phyloP scores from a whole-genome alignment of 768 basidiomycete species.

The Guyanaporus albipodus region DNA sequence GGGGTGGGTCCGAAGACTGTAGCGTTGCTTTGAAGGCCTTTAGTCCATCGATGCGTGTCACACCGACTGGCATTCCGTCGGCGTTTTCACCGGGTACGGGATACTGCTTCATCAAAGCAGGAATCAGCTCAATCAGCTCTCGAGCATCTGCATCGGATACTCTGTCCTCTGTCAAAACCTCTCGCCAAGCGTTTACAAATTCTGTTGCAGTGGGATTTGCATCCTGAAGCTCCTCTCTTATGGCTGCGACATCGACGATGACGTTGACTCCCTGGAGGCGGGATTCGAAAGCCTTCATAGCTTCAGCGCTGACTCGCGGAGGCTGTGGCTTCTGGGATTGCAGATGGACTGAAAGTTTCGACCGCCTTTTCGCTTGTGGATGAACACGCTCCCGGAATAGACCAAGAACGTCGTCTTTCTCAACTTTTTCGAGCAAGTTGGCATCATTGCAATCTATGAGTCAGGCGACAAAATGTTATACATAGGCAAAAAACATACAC shows the following conservation, averaged over 20 bases:
- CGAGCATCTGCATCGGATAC: conserved; percentile 39
- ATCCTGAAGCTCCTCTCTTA: conserved; percentile 51
- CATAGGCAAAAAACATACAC: not conserved
- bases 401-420: conserved; percentile 68
- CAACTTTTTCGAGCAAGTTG: conserved; percentile 54
- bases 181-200: conserved; percentile 63
- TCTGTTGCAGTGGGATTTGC: conserved; percentile 53
- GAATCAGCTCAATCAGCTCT: conserved; percentile 51
- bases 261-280: conserved; percentile 47
- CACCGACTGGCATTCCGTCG: conserved; percentile 43
- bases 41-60: conserved; percentile 61
- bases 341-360: conserved; percentile 84
- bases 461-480: not conserved
- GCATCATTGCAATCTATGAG: conserved; percentile 70
- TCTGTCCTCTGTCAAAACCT: conserved; percentile 38
- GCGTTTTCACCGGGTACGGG: conserved; percentile 53
- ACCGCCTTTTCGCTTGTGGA: conserved; percentile 60
- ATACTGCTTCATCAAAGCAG: conserved; percentile 51
- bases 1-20: conserved; percentile 50
- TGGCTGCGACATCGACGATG: conserved; percentile 46
- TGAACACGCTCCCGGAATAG: conserved; percentile 71
- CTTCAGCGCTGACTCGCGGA: conserved; percentile 59
- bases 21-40: conserved; percentile 63
- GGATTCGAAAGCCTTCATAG: conserved; percentile 58
- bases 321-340: conserved; percentile 61